Evolutionary conservation across 1,139 yeast genomes (phyloP), one percentile per base, ranked within the genome.

Genomic region (Geotrichum australiense): DNA sequence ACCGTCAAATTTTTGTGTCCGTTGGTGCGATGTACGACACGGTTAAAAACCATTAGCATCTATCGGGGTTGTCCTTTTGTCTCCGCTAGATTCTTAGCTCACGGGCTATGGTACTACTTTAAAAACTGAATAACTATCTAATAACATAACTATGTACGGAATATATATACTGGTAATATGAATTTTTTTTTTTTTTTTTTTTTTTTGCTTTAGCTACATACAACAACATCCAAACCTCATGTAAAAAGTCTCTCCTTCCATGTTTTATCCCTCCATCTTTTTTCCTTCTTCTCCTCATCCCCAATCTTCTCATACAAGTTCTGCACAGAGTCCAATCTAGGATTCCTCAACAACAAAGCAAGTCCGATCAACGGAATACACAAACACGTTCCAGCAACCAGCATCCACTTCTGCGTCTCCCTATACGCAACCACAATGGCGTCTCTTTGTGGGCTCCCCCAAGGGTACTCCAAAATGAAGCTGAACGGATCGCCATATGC

Each of bases 401-500:
- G 70, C 54, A 78, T 70, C 44, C 74, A 59, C 54, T 68, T 67
- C 61, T 81, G 89, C 35, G 78, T 70, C 45, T 75, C 63, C 45
- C 71, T 71, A 59, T 80, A 81, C 2, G 84, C 73, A 35, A 58
- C 62, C 4, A 76, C 80, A 40, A 78, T 65, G 1, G 73, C 78
- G 4, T 59, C 53, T 61, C 87, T 71, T 49, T 70, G 74, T 8
- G 79, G 73, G 2, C 80, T 63, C 1, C 77, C 84, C 81, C 83
- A 77, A 2, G 74, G 57, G 53, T 78, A 66, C 2, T 57, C 53
- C 1, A 53, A 43, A 37, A 72, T 64, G 50, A 74, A 77, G 0
- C 63, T 54, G 45, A 69, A 69, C 14, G 86, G 86, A 22, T 66
- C 58, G 3, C 62, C 63, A 53, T 78, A 80, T 11, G 80, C 83